Evolutionary conservation across 495 filamentous ascomycete genomes (phyloP), one percentile per base, ranked within the genome.

Genomic region (Aspergillus baeticus): DNA sequence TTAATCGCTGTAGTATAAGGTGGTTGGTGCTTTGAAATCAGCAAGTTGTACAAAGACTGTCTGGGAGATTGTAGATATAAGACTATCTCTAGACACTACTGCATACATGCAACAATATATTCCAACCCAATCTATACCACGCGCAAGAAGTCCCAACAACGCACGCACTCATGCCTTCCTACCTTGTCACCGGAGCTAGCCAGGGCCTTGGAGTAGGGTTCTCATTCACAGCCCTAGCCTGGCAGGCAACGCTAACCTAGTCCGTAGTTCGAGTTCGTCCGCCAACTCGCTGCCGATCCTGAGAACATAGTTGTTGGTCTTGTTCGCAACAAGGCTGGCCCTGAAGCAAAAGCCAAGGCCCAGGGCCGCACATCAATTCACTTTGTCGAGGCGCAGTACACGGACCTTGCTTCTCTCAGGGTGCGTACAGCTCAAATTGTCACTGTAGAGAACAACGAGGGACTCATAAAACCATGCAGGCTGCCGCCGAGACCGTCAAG

Each of bases 51-150:
- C n/a, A n/a, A n/a, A n/a, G n/a, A n/a, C n/a, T n/a, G n/a, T n/a
- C n/a, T n/a, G n/a, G n/a, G n/a, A n/a, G n/a, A n/a, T n/a, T n/a
- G n/a, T n/a, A n/a, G n/a, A n/a, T n/a, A n/a, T n/a, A n/a, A n/a
- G n/a, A n/a, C n/a, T n/a, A n/a, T n/a, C n/a, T n/a, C n/a, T n/a
- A 29, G 26, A 29, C 4, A 29, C 26, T 29, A 29, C 4, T 29
- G 8, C 26, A 4, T 29, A 3, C 8, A 29, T 3, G 26, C 26
- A 8, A 29, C 26, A 29, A 29, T 8, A 8, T 29, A 8, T 29
- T 29, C 26, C 65, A 79, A 29, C n/a, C n/a, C n/a, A 29, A 29
- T 29, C 3, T 8, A 29, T 29, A 29, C 8, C 3, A 4, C 26
- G 8, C 26, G 4, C 26, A 29, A n/a, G n/a, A n/a, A n/a, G n/a